These are phyloP conservation scores for Diaporthe citri DNA, from an alignment of 2,329 filamentous ascomycete genomes.

Conservation along the genomic window DNA sequence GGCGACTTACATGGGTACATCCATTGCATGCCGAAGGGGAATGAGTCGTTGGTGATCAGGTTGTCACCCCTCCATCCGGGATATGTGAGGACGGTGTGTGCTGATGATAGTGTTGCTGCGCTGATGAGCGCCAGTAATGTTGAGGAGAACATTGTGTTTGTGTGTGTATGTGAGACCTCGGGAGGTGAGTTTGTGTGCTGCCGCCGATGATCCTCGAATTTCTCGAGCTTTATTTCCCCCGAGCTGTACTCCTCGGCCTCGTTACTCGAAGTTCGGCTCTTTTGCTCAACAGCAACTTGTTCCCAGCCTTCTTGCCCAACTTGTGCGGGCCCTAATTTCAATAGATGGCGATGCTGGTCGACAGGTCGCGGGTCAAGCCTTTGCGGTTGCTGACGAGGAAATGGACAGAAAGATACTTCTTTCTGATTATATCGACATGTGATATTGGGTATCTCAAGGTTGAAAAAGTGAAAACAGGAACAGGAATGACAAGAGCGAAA, in stretches of 20 bases:
- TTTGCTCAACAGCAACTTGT: neutral
- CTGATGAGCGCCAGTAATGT: slow-evolving; percentile 58
- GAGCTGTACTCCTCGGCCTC: slow-evolving; percentile 1
- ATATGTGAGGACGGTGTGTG: slow-evolving; percentile 89
- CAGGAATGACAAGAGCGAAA: slow-evolving; percentile 2
- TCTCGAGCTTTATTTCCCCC: neutral
- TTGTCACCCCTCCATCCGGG: slow-evolving; percentile 91
- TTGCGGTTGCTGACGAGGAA: neutral
- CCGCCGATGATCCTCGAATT: slow-evolving; percentile 2
- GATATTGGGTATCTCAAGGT: slow-evolving; percentile 20
- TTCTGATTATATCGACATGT: slow-evolving; percentile 5
- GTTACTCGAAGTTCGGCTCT: neutral
- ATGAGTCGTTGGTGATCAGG: slow-evolving; percentile 81
- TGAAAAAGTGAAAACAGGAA: slow-evolving; percentile 19
- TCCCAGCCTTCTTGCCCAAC: neutral
- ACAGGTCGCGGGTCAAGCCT: neutral
- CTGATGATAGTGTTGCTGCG: slow-evolving; percentile 63
- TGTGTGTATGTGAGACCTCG: slow-evolving; percentile 27
- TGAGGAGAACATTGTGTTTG: slow-evolving; percentile 60
- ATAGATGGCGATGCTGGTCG: neutral
- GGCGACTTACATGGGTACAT: slow-evolving; percentile 85
- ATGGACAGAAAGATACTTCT: slow-evolving; percentile 15
- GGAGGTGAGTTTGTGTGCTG: slow-evolving; percentile 31
- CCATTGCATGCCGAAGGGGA: slow-evolving; percentile 95
- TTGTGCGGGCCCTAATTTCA: neutral